Percentiles rank a stretch among this genome's conserved stretches.
phyloP scores from a whole-genome alignment of 805 yeast genomes.

The Lipomyces sp. region DNA sequence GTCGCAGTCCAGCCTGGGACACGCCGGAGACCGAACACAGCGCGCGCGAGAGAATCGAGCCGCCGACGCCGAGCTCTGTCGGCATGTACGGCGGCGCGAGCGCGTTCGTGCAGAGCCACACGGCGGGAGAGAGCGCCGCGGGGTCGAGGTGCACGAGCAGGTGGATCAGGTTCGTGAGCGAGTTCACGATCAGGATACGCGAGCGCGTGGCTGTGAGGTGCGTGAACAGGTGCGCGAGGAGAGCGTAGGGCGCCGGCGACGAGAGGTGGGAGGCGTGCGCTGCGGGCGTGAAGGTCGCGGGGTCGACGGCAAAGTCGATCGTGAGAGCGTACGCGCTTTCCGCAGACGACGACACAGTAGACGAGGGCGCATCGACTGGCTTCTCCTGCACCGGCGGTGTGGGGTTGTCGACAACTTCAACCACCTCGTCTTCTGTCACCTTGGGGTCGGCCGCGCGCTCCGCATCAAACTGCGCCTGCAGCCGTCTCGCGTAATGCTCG shows the following conservation, averaged over 20 bases:
- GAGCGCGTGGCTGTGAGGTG: slow-evolving; percentile 29
- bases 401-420: too few species aligned
- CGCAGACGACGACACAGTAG: too few species aligned
- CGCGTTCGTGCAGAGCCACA: slow-evolving; percentile 30
- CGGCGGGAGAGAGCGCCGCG: slow-evolving; percentile 23
- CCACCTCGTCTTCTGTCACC: too few species aligned
- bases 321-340: too few species aligned
- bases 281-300: neutral
- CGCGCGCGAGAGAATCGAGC: slow-evolving; percentile 25
- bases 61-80: slow-evolving; percentile 31
- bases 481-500: slow-evolving; percentile 24
- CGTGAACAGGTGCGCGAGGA: slow-evolving; percentile 17
- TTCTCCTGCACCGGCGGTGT: too few species aligned
- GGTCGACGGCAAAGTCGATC: neutral
- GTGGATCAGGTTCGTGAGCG: slow-evolving; percentile 27
- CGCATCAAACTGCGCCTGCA: slow-evolving; percentile 27
- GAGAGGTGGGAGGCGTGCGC: neutral
- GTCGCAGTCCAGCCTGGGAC: slow-evolving; percentile 15
- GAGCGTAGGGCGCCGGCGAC: slow-evolving; percentile 23
- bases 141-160: slow-evolving; percentile 17
- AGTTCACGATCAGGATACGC: slow-evolving; percentile 27
- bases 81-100: slow-evolving; percentile 28
- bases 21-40: slow-evolving; percentile 27
- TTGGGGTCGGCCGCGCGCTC: slow-evolving; percentile 2
- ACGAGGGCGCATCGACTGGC: too few species aligned